phyloP scores from a whole-genome alignment of 2,329 filamentous ascomycete genomes.

The Passalora sequoiae region DNA sequence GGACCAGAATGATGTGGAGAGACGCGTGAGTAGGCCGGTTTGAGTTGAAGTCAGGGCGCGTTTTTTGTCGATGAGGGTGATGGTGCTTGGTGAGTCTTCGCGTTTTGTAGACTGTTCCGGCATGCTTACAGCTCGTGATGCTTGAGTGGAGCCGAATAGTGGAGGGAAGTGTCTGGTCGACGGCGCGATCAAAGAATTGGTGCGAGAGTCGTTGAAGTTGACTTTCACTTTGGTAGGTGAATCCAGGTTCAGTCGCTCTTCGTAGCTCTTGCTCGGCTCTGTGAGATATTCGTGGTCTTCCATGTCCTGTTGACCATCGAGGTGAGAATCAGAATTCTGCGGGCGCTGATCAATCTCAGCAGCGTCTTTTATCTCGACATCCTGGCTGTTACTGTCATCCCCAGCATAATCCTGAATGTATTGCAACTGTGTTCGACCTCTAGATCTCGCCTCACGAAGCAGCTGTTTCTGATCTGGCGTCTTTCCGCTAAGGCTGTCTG shows the following conservation, averaged over 20 bases:
- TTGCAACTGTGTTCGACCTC: constrained; percentile 5
- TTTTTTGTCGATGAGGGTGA: constrained; percentile 7
- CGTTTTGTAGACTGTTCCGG: background rate
- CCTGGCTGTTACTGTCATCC: background rate
- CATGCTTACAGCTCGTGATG: background rate
- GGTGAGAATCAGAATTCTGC: constrained; percentile 4
- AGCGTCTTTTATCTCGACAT: background rate
- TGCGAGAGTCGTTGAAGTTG: constrained; percentile 33
- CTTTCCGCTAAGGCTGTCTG: constrained; percentile 24
- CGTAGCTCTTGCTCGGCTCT: constrained; percentile 27
- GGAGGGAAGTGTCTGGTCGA: constrained; percentile 17
- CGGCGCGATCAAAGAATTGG: constrained; percentile 10
- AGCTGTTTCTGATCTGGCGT: constrained; percentile 31
- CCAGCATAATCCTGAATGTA: constrained; percentile 1
- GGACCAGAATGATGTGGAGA: constrained; percentile 29
- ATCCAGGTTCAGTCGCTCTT: constrained; percentile 34
- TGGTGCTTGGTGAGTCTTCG: background rate
- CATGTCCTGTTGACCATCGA: constrained; percentile 4
- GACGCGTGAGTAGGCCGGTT: constrained; percentile 22
- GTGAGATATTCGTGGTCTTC: constrained; percentile 8
- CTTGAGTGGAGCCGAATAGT: constrained; percentile 22
- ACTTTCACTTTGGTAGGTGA: constrained; percentile 34
- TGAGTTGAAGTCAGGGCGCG: constrained; percentile 1
- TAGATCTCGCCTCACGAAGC: constrained; percentile 20
- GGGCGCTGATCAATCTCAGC: background rate